phyloP scores from a whole-genome alignment of 83 land plant species.

The Thuja plicata region DNA sequence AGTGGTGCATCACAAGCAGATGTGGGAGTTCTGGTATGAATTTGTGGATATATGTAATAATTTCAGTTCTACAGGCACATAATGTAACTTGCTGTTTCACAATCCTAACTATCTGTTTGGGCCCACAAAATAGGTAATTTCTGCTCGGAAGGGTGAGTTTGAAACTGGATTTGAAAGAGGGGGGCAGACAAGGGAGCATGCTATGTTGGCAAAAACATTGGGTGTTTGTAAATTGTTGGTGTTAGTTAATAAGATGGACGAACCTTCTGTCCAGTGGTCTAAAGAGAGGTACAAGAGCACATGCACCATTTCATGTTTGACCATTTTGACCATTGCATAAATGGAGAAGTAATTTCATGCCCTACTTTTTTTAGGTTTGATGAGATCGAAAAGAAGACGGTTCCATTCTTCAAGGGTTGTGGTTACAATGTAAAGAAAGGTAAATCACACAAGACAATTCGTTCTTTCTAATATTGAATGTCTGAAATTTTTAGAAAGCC shows the following conservation, averaged over 20 bases:
- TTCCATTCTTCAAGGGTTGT: constrained; percentile 78
- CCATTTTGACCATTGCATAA: neutral
- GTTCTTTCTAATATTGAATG: neutral
- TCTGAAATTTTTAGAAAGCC: neutral
- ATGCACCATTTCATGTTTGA: neutral
- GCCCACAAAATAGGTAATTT: constrained; percentile 62
- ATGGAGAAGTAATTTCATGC: neutral
- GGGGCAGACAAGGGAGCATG: constrained; percentile 99
- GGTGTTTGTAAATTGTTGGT: constrained; percentile 90
- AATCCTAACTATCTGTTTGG: neutral
- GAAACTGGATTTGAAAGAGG: constrained; percentile 99
- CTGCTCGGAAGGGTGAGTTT: constrained; percentile 98
- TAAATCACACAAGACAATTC: constrained; percentile 9
- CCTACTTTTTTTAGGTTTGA: constrained; percentile 68
- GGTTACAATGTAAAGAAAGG: constrained; percentile 98
- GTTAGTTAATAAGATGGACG: constrained; percentile 99
- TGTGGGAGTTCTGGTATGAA: constrained; percentile 88
- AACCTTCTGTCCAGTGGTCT: constrained; percentile 91
- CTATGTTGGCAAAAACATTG: constrained; percentile 93
- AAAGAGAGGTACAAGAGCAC: constrained; percentile 73
- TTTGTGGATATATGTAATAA: neutral
- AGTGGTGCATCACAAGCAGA: constrained; percentile 99
- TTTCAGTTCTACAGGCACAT: neutral
- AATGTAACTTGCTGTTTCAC: neutral
- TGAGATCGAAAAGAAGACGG: constrained; percentile 89